These are phyloP conservation scores for Dryas drummondii DNA, from an alignment of 306 rosid genomes.

Conservation along the genomic window DNA sequence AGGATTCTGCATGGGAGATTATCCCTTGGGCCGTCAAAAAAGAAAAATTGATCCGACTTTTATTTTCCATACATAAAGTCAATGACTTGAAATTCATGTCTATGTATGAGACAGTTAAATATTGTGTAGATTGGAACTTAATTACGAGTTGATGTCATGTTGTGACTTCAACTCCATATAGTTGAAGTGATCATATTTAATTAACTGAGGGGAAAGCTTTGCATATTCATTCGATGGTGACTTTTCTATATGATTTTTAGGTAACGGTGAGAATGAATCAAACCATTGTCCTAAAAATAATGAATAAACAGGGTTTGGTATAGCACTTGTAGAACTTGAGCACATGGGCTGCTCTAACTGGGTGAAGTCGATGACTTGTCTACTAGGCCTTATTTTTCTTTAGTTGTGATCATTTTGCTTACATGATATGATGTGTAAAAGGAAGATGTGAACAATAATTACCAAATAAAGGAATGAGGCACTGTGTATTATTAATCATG, in stretches of 20 bases:
- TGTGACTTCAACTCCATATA: no score
- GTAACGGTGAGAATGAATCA: no score
- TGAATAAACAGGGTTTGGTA: no score
- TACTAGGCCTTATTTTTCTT: neutral
- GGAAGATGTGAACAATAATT: neutral
- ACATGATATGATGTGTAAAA: neutral
- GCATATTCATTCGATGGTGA: neutral
- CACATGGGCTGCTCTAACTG: neutral
- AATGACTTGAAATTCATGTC: neutral
- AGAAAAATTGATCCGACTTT: neutral
- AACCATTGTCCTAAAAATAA: no score
- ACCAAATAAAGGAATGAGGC: neutral
- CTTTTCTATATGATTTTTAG: no score
- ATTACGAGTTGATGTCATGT: neutral
- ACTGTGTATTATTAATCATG: neutral
- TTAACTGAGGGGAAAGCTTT: no score
- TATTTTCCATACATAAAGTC: neutral
- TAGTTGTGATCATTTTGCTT: neutral
- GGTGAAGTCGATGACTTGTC: neutral
- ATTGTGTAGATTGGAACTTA: slow-evolving; percentile 1
- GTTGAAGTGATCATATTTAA: no score
- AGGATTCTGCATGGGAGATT: slow-evolving; percentile 43
- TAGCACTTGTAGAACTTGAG: neutral
- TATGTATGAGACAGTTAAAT: neutral
- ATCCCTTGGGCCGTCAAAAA: neutral